Percentiles rank a stretch among this genome's conserved stretches.
phyloP scores from a whole-genome alignment of 176 grass and related monocot genomes.

The Neostapfia colusana region DNA sequence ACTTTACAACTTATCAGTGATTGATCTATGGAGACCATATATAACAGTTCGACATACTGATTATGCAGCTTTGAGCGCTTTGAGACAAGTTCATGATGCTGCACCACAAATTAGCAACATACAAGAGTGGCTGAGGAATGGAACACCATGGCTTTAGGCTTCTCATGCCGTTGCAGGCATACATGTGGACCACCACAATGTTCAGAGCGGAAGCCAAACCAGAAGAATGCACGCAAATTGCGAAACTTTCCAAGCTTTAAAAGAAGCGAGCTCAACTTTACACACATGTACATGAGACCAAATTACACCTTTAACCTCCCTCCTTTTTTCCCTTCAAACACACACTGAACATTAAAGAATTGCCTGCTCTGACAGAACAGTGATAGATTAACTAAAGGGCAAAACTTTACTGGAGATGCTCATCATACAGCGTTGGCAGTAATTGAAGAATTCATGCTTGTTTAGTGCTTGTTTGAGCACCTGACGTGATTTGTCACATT shows the following conservation, averaged over 20 bases:
- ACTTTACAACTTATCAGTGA: not conserved
- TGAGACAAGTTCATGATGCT: conserved; percentile 50
- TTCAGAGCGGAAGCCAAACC: conserved; percentile 19
- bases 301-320: conserved; percentile 38
- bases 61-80: not conserved
- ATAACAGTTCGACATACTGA: conserved; percentile 8
- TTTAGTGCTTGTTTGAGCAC: not conserved
- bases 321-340: not conserved
- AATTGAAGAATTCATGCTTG: conserved; percentile 25
- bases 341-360: conserved; percentile 25
- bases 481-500: not conserved
- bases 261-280: conserved; percentile 54
- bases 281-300: conserved; percentile 49
- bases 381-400: not conserved
- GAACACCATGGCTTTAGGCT: conserved; percentile 35
- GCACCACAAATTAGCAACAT: conserved; percentile 41
- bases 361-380: conserved; percentile 25
- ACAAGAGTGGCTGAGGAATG: conserved; percentile 41
- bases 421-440: conserved; percentile 19
- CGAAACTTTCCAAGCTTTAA: conserved; percentile 61
- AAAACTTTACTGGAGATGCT: conserved; percentile 14
- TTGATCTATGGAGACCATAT: conserved; percentile 14
- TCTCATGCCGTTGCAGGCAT: conserved; percentile 31
- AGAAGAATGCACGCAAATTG: conserved; percentile 37
- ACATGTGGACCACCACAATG: conserved; percentile 42